Base-by-base conservation (phyloP, 805 yeast species). In the Zygotorulaspora florentina region DNA sequence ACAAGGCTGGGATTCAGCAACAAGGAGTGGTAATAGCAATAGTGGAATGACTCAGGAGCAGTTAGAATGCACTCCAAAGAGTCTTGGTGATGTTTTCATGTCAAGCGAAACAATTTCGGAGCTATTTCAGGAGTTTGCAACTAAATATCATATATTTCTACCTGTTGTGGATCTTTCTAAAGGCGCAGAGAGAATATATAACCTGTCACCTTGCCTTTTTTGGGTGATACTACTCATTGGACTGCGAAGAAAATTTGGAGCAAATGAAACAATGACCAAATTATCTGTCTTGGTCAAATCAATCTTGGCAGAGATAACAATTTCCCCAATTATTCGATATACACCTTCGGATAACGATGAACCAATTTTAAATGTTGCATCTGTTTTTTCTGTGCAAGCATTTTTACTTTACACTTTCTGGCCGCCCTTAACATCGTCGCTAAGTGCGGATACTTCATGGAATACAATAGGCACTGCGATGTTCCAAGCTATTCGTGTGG, bases 401-500 rank as follows among this genome's bases (percentile, higher is more conserved):
- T 84, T 91, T 52, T 67, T 91, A 23, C 69, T 91, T 1, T 88
- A 86, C 65, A 84, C 97, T 0, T 80, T 84, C 62, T 91, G 98
- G 99, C 98, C 98, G 0, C 96, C 97, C 2, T 75, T 90, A 31
- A 87, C 96, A 0, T 88, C 98, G 0, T 89, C 97, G 0, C 73
- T 93, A 39, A 86, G 95, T 65, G 96, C 98, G 0, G 98, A 93
- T 61, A 85, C 96, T 7, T 85, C 96, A 3, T 91, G 97, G 96
- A 87, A 86, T 61, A 87, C 97, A 1, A 83, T 88, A 17, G 98
- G 97, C 0, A 82, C 87, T 38, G 98, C 98, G 3, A 73, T 89
- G 56, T 87, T 87, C 65, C 96, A 88, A 60, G 98, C 97, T 0
- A 84, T 90, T 28, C 71, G 97, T 44, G 85, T 91, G 12, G 98